Conservation (phyloP, 768 basidiomycete genomes). For the Calvatia gigantea region DNA sequence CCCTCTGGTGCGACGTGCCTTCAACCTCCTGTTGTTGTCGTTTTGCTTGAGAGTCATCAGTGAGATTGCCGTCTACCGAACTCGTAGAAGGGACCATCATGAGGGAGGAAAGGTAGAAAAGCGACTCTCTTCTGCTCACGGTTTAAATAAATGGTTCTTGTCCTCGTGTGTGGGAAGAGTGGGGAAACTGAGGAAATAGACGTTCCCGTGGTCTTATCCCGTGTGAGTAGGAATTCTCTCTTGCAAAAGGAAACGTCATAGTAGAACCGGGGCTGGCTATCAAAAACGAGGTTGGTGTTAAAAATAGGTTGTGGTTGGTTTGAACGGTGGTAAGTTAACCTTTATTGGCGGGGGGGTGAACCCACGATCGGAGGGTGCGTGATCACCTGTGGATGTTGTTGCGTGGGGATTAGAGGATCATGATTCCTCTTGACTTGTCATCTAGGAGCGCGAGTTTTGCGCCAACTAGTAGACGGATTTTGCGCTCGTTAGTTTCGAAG, state of each 20-base stretch:
- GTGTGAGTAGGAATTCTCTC: not conserved
- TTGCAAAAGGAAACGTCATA: not conserved
- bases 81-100: constrained; percentile 2
- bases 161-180: not conserved
- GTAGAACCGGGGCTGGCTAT: not conserved
- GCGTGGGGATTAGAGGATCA: constrained; percentile 31
- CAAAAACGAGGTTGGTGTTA: not conserved
- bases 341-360: too few species aligned
- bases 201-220: not conserved
- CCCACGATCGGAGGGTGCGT: not conserved
- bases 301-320: not conserved
- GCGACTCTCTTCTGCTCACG: not conserved
- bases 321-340: too few species aligned
- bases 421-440: constrained; percentile 41
- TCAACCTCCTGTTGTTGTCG: constrained; percentile 19
- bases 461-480: constrained; percentile 44
- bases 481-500: constrained; percentile 25
- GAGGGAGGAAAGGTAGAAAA: not conserved
- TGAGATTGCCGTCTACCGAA: not conserved
- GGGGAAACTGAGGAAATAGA: not conserved
- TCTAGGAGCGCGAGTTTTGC: constrained; percentile 48
- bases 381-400: not conserved
- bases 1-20: constrained; percentile 40
- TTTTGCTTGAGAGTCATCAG: constrained; percentile 9
- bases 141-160: not conserved